Evolutionary conservation across 169 alveolate genomes (phyloP).

Genomic region (Plasmodium coatneyi): DNA sequence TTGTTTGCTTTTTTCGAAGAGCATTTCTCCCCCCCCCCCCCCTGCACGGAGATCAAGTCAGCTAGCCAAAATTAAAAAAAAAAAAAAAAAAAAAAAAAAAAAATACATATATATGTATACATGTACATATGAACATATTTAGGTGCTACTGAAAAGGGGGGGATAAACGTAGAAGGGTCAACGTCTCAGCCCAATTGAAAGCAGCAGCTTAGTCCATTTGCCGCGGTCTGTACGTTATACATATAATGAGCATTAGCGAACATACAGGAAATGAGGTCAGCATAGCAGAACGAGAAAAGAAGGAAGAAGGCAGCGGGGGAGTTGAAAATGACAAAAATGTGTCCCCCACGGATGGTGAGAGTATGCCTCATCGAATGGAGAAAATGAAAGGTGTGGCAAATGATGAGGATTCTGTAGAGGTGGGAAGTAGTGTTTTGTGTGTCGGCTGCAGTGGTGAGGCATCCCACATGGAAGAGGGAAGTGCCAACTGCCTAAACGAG

Average conservation of each 20-base stretch:
- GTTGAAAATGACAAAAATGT: neutral
- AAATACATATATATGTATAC: neutral
- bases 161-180: neutral
- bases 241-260: constrained; percentile 51
- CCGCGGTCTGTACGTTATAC: neutral
- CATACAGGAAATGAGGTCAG: constrained; percentile 37
- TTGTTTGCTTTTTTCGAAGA: neutral
- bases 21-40: neutral
- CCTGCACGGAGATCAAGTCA: neutral
- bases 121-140: neutral
- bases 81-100: neutral
- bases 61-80: neutral
- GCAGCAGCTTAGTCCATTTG: neutral
- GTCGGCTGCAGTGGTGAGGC: neutral
- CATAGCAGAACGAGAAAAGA: constrained; percentile 14
- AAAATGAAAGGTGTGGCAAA: neutral
- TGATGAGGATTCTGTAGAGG: neutral
- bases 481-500: neutral
- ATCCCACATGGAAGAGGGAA: neutral
- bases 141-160: neutral
- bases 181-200: neutral
- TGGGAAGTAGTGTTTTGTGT: neutral
- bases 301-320: neutral
- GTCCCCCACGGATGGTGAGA: neutral
- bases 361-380: neutral